Base-by-base conservation (phyloP, 2,329 filamentous ascomycete species). In the Ophiostoma triangulosporum region DNA sequence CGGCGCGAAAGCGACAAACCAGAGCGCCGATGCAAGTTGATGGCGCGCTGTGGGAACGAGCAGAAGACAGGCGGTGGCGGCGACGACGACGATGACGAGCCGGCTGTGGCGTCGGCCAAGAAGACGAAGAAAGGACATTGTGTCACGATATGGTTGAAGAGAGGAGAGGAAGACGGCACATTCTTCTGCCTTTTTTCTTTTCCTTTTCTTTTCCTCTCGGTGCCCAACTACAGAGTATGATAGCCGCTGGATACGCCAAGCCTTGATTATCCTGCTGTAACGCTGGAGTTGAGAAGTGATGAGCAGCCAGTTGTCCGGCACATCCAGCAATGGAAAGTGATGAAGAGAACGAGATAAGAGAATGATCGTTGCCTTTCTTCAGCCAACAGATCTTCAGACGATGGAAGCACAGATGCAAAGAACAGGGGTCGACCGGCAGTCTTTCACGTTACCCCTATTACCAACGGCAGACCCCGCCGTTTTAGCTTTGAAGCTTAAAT, bases 1-100 rank as follows among this genome's bases (percentile, higher is more conserved):
- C 9, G 59, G 54, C 20, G 56, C 32, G 51, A 60, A 60, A 33
- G 59, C 20, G 29, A 40, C 50, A 38, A 58, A 56, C 26, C 43
- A 53, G 8, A 59, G 12, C 7, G 36, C 51, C 1, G 32, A 29
- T 36, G 51, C 49, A 20, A 57, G 26, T 35, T 57, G 48, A 20
- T 55, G 48, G 22, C 53, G 45, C 12, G 54, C 38, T 2, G 51
- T 31, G 8, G 56, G 54, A 6, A 53, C 32, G 20, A 59, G 53
- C 29, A 56, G 20, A 20, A 56, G 15, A 11, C 55, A 17, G 11
- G 22, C 29, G n/a, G 52, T 14, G n/a, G 46, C 38, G 20, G 53
- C 45, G 8, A 55, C 12, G 7, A 49, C 45, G n/a, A 54, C 48
- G 11, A 51, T 17, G 2, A n/a, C 29, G 24, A 58, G 29, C 26